These are phyloP conservation scores for Saccharomycopsis vini DNA, from an alignment of 805 yeast species.

Conservation along the genomic window DNA sequence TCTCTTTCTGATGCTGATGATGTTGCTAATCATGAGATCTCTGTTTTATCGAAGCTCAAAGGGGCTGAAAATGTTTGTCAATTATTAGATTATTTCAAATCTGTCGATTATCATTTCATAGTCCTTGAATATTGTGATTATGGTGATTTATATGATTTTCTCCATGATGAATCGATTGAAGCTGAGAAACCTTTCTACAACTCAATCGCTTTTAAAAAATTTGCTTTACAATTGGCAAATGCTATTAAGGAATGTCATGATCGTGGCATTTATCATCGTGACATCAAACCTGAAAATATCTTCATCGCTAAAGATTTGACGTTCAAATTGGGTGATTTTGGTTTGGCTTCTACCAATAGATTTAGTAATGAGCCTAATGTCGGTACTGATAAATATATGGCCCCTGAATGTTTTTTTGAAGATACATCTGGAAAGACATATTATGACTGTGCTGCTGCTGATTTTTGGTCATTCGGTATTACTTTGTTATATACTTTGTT, in stretches of 20 bases:
- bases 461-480: constrained; percentile 83
- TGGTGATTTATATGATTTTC: constrained; percentile 59
- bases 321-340: constrained; percentile 68
- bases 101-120: constrained; percentile 35
- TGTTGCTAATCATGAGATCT: constrained; percentile 49
- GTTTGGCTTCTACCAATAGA: constrained; percentile 42
- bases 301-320: constrained; percentile 42
- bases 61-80: constrained; percentile 39
- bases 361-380: constrained; percentile 31
- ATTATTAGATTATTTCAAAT: constrained; percentile 48
- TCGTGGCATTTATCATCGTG: constrained; percentile 57
- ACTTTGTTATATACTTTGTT: constrained; percentile 70
- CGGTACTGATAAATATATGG: constrained; percentile 87
- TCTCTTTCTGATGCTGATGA: constrained; percentile 28
- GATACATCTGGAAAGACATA: constrained; percentile 21
- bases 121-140: constrained; percentile 58
- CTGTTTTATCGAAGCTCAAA: constrained; percentile 26
- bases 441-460: constrained; percentile 71
- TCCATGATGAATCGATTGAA: constrained; percentile 26
- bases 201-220: constrained; percentile 29
- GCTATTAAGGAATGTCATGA: constrained; percentile 51
- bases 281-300: constrained; percentile 67
- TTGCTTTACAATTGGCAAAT: constrained; percentile 40
- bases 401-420: constrained; percentile 68
- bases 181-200: constrained; percentile 16